Base-by-base conservation (phyloP, 202 grass and related monocot species). In the Zoysia matrella region DNA sequence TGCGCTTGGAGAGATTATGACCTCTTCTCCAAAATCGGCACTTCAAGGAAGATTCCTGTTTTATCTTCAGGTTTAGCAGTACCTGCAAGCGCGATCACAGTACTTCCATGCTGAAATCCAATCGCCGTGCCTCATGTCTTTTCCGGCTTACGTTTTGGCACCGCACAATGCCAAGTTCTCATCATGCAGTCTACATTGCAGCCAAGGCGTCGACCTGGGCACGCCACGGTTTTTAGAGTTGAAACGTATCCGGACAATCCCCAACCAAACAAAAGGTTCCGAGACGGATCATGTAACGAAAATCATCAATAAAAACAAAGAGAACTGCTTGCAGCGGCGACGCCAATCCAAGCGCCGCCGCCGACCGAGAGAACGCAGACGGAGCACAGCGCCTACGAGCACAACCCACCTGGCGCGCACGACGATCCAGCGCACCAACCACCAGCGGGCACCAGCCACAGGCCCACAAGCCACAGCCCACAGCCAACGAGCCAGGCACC, bases 391-490 rank as follows among this genome's bases (percentile, higher is more conserved):
- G 30, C 58, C 2, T 36, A 30, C 8, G 48, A 5, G 45, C 39
- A 66, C 4, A 4, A 55, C 64, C 80, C 16, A 82, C 7, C 71
- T 66, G 71, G 82, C 74, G 18, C 50, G 5, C 52, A 49, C 53
- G 45, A 16, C 16, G 52, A 83, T 70, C 73, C 65, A 69, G 65
- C 73, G 45, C 54, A 36, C 30, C 30, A 36, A 36, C 30, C 30
- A 36, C 30, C 30, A 36, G 30, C 30, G 30, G 30, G 30, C 30
- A 36, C 30, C 30, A 36, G 30, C 30, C 30, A 36, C 30, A 36
- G 30, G 30, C 30, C 30, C 30, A 36, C 30, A 36, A 46, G 4
- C 45, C 45, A 46, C 45, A 46, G 45, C 4, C 5, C 4, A 46
- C 45, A 46, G 45, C 45, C 45, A 46, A 46, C 45, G 0, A 46